Conservation (phyloP, 2,329 filamentous ascomycete species). For the Onygenales sp. region DNA sequence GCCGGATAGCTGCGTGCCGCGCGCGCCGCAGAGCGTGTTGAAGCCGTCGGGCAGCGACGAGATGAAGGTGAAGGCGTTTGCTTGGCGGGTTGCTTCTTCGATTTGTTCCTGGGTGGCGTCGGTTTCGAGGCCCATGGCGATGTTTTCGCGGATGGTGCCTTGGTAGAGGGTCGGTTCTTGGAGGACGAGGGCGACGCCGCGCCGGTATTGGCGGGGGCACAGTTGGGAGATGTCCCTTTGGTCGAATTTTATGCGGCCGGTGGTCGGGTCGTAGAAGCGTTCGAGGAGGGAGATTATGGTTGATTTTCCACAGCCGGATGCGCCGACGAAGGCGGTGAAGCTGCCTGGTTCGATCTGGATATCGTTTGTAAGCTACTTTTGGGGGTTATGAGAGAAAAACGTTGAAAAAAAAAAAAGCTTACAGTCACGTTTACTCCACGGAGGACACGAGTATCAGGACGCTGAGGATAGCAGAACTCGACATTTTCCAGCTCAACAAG, state of each 20-base stretch:
- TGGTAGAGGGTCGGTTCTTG: constrained; percentile 67
- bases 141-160: constrained; percentile 60
- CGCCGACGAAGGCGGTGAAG: constrained; percentile 47
- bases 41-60: constrained; percentile 29
- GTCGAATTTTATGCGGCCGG: constrained; percentile 53
- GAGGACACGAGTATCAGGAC: constrained; percentile 19
- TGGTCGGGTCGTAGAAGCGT: constrained; percentile 59
- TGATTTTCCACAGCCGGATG: constrained; percentile 54
- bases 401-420: not conserved
- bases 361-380: not conserved
- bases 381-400: not conserved
- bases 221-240: constrained; percentile 49
- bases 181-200: constrained; percentile 58
- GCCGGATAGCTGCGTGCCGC: constrained; percentile 28
- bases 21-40: constrained; percentile 23
- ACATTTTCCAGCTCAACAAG: constrained; percentile 37
- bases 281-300: constrained; percentile 55
- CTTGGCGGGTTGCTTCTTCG: constrained; percentile 24
- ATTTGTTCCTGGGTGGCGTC: constrained; percentile 22
- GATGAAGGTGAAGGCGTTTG: constrained; percentile 31
- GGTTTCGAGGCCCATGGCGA: constrained; percentile 45
- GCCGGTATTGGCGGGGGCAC: constrained; percentile 54
- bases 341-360: constrained; percentile 36
- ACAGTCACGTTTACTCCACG: constrained; percentile 18
- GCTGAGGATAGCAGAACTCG: constrained; percentile 25